A percentile compares a stretch with the other conserved stretches of the same genome.
These are phyloP conservation scores for Coelastrella sp. DNA, from an alignment of 139 green algal genomes.

Conservation along the genomic window DNA sequence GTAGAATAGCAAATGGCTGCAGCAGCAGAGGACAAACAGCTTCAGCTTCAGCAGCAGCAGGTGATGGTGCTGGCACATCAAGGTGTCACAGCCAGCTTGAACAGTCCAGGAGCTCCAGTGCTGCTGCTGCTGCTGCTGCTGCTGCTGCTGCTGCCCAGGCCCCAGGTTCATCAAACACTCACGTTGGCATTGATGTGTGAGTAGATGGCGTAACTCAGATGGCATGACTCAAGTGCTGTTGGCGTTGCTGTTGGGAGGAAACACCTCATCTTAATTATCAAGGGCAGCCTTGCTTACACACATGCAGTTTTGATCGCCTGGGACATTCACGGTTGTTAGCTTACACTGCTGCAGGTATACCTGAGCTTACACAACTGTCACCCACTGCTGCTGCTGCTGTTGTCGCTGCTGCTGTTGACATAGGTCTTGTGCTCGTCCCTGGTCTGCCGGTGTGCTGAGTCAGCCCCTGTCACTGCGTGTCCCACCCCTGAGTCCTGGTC, in stretches of 20 bases:
- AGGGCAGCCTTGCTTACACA: background rate
- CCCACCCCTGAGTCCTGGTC: constrained; percentile 51
- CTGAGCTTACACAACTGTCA: background rate
- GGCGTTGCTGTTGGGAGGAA: no score
- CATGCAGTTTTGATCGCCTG: no score
- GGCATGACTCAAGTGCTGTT: no score
- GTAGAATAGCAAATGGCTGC: background rate
- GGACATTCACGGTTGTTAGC: background rate
- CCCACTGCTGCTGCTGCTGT: background rate
- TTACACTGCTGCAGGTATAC: background rate
- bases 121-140: background rate
- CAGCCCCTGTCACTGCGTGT: background rate
- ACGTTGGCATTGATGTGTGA: constrained; percentile 10
- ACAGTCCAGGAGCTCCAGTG: background rate
- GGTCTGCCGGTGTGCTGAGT: constrained; percentile 12
- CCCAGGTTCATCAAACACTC: no score
- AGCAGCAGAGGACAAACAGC: background rate
- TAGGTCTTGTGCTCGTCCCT: constrained; percentile 36
- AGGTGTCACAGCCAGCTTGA: background rate
- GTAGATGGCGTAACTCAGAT: no score
- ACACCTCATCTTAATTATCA: no score
- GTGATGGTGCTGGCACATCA: background rate
- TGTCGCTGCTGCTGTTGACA: background rate
- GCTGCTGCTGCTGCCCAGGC: no score
- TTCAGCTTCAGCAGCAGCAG: background rate